These are phyloP conservation scores for Boletus fagicola DNA, from an alignment of 768 basidiomycete species.

Conservation along the genomic window DNA sequence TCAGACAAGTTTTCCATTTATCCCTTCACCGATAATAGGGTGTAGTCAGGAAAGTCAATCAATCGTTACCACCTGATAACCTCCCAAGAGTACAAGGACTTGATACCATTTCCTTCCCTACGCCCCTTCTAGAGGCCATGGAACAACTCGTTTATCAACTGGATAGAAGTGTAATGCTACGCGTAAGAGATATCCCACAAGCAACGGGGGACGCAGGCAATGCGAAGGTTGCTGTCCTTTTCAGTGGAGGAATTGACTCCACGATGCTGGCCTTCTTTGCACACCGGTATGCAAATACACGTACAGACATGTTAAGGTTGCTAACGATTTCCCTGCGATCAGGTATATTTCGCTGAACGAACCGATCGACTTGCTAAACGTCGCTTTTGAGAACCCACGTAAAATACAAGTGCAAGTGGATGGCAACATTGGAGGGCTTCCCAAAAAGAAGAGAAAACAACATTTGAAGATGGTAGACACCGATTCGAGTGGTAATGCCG, in stretches of 20 bases:
- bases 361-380: constrained; percentile 89
- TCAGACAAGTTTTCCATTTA: neutral
- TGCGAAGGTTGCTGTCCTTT: constrained; percentile 78
- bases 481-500: neutral
- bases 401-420: constrained; percentile 52
- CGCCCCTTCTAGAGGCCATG: constrained; percentile 33
- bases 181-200: constrained; percentile 67
- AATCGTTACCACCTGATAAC: constrained; percentile 43
- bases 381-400: constrained; percentile 95
- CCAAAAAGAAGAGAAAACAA: constrained; percentile 44
- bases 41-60: constrained; percentile 45
- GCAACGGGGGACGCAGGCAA: constrained; percentile 36
- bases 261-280: constrained; percentile 80
- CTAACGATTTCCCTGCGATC: constrained; percentile 3
- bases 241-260: constrained; percentile 96
- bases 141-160: constrained; percentile 55
- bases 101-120: constrained; percentile 33
- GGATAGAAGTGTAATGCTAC: constrained; percentile 63
- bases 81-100: constrained; percentile 31
- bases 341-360: constrained; percentile 75
- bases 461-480: constrained; percentile 10
- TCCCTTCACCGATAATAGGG: constrained; percentile 37
- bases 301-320: neutral
- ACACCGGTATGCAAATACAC: constrained; percentile 49
- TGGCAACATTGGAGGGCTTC: constrained; percentile 45